phyloP scores from a whole-genome alignment of 495 filamentous ascomycete genomes.

The Aspergillus cristatus region DNA sequence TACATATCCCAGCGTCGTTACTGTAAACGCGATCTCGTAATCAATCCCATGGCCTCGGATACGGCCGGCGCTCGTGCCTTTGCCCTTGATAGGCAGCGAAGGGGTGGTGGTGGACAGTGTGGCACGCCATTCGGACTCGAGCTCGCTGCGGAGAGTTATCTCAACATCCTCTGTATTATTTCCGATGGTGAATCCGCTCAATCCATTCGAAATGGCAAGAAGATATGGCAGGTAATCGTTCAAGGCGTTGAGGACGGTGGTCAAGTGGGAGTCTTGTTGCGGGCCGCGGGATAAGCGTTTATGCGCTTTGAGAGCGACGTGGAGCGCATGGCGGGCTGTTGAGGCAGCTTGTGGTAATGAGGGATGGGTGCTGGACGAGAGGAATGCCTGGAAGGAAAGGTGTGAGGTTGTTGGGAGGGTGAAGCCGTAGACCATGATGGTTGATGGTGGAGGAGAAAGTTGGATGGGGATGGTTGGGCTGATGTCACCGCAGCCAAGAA shows the following conservation, averaged over 20 bases:
- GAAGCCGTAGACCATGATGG: constrained; percentile 77
- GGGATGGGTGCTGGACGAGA: constrained; percentile 65
- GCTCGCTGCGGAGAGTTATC: constrained; percentile 48
- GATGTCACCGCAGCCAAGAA: constrained; percentile 15
- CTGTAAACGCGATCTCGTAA: constrained; percentile 70
- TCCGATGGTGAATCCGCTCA: constrained; percentile 32
- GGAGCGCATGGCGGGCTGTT: constrained; percentile 67
- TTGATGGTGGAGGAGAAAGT: constrained; percentile 10
- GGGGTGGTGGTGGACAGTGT: constrained; percentile 55
- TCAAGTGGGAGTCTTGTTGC: constrained; percentile 56
- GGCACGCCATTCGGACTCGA: constrained; percentile 72
- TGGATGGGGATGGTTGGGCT: constrained; percentile 5
- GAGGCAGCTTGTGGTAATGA: constrained; percentile 71
- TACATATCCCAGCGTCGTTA: constrained; percentile 67
- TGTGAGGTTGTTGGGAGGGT: constrained; percentile 75
- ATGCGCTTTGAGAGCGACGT: constrained; percentile 68
- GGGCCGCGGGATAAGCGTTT: constrained; percentile 60
- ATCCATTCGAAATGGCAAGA: constrained; percentile 59
- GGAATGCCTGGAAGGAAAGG: constrained; percentile 64
- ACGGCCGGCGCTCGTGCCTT: constrained; percentile 37
- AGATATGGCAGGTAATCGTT: constrained; percentile 74
- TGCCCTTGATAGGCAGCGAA: constrained; percentile 21
- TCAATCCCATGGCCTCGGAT: constrained; percentile 64
- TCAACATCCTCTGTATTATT: constrained; percentile 46
- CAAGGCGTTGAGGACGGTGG: constrained; percentile 54